phyloP scores from a whole-genome alignment of 495 filamentous ascomycete species.

The Tuber indicum region DNA sequence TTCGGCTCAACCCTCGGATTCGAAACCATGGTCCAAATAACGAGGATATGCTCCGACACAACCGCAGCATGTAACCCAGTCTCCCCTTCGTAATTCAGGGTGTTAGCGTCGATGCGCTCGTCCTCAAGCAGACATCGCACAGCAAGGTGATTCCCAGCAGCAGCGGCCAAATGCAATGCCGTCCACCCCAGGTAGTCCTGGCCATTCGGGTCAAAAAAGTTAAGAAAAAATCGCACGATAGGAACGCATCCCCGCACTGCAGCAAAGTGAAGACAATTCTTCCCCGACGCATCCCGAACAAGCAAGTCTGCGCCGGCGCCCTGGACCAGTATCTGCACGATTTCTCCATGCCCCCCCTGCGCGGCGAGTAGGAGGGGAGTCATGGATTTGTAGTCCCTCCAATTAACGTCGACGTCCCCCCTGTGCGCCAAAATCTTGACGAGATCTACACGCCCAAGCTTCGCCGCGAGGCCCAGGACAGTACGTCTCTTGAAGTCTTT shows the following conservation, averaged over 20 bases:
- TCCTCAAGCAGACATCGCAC: neutral
- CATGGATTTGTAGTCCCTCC: neutral
- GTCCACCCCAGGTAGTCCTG: neutral
- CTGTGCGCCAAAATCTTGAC: too few species aligned
- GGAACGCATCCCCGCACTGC: slow-evolving; percentile 4
- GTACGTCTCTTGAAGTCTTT: neutral
- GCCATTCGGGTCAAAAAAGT: neutral
- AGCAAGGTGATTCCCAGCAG: neutral
- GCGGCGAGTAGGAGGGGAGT: neutral
- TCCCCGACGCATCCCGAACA: neutral
- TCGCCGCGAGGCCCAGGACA: neutral
- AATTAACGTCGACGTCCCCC: neutral
- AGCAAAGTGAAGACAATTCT: slow-evolving; percentile 2
- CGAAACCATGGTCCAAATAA: neutral
- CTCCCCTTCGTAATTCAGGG: neutral
- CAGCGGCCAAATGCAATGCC: slow-evolving; percentile 1
- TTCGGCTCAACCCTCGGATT: neutral
- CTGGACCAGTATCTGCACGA: neutral
- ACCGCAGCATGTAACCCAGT: neutral
- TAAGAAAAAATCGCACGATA: neutral
- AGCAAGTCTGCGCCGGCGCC: neutral
- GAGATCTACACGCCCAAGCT: neutral
- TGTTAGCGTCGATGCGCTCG: neutral
- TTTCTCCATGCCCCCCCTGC: neutral
- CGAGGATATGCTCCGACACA: slow-evolving; percentile 1